Base-by-base conservation (phyloP, 75 land plant genomes). In the Selaginella moellendorffii region DNA sequence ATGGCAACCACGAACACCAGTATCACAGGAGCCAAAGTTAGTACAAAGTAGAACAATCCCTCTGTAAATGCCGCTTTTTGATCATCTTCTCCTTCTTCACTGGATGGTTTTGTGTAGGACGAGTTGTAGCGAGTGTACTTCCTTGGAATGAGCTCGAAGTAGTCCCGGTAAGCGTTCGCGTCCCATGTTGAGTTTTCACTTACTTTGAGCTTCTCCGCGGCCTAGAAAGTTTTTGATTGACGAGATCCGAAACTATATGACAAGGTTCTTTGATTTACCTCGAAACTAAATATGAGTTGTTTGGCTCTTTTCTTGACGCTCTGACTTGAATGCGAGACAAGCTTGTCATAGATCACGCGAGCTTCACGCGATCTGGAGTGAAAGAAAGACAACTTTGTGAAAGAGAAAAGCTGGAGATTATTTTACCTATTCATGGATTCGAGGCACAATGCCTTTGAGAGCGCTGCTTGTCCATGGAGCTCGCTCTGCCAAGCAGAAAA, bases 381-480 rank as follows among this genome's bases (percentile, higher is more conserved):
- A 31, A 46, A 24, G 28, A 52, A 36, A 69, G 1, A 31, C 28
- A 69, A n/a, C n/a, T n/a, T n/a, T n/a, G 24, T 22, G 63, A 28
- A 27, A 26, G 28, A 62, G 24, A 62, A 27, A 24, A 26, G n/a
- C 25, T 2, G 5, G 29, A 76, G 30, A 31, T n/a, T 36, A 30
- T 22, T 10, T 63, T 73, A 86, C 96, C 96, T 81, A 42, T 72
- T 71, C 26, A 85, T 78, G 5, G 96, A 86, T 56, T 89, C 96
- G 60, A 73, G 76, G 72, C 96, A 89, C 10, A 89, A 74, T 64
- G 96, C 80, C 82, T 83, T 77, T 65, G 81, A 84, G 66, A 89
- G 58, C 54, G 90, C 90, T 46, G 96, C 96, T 67, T 73, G 61
- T 31, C 95, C 95, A 81, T 88, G 84, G 29, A 88, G 76, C 62